Percentiles rank a stretch among this genome's conserved stretches.
Conservation (phyloP, 2,329 filamentous ascomycete species). For the Colletotrichum falcatum region DNA sequence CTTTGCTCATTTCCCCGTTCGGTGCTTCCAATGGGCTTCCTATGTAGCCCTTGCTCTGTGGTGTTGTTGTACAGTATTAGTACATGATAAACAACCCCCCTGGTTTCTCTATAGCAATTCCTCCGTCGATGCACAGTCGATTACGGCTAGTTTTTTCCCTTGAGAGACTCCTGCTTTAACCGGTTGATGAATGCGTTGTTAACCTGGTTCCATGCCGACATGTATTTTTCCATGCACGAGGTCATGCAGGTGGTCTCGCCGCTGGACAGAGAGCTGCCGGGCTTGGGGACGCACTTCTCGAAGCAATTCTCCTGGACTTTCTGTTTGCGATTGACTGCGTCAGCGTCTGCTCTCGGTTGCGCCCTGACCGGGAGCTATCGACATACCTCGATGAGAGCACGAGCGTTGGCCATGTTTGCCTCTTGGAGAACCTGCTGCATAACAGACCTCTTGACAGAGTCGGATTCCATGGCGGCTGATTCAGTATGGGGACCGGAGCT, state of each 20-base stretch:
- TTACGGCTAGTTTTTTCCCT: slow-evolving; percentile 41
- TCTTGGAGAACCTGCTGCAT: slow-evolving; percentile 74
- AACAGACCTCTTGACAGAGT: slow-evolving; percentile 69
- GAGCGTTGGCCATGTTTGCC: slow-evolving; percentile 75
- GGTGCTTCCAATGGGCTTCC: slow-evolving; percentile 13
- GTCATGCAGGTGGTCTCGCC: slow-evolving; percentile 78
- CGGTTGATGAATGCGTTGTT: slow-evolving; percentile 75
- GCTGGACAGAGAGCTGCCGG: slow-evolving; percentile 74
- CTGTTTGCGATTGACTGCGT: slow-evolving; percentile 53
- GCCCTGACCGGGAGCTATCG: not conserved
- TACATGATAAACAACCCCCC: slow-evolving; percentile 26
- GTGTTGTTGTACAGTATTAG: slow-evolving; percentile 33
- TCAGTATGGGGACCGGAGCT: slow-evolving; percentile 39
- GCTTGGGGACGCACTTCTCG: slow-evolving; percentile 79
- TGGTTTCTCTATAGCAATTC: not conserved
- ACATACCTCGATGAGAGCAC: slow-evolving; percentile 76
- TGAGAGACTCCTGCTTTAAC: slow-evolving; percentile 68
- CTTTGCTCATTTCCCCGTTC: not conserved
- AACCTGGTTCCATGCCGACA: slow-evolving; percentile 81
- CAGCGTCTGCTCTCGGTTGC: not conserved
- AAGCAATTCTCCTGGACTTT: slow-evolving; percentile 88
- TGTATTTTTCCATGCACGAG: slow-evolving; percentile 88
- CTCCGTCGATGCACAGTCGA: not conserved
- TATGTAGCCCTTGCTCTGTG: slow-evolving; percentile 2
- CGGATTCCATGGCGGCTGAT: slow-evolving; percentile 66